phyloP scores from a whole-genome alignment of 1,139 yeast genomes.

The Spencermartinsiella ligniputridi region DNA sequence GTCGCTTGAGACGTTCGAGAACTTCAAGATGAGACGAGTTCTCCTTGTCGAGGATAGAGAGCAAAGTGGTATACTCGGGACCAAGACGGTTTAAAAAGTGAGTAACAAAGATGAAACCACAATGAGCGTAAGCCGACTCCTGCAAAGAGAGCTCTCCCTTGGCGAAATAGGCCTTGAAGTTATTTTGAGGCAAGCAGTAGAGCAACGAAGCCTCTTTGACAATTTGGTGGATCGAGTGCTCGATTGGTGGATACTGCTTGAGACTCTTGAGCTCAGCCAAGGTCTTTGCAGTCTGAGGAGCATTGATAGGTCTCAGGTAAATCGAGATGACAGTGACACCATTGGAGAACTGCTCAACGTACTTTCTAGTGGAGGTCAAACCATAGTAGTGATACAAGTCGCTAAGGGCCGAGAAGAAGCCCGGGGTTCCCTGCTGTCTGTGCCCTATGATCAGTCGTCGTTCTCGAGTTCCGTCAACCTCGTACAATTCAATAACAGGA shows the following conservation, averaged over 20 bases:
- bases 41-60: constrained; percentile 58
- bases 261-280: constrained; percentile 32
- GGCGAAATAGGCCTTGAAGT: constrained; percentile 71
- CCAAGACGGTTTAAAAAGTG: constrained; percentile 95
- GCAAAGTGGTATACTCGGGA: constrained; percentile 74
- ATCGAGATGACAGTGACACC: constrained; percentile 84
- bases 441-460: constrained; percentile 86
- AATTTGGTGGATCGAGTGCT: constrained; percentile 81
- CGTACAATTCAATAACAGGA: constrained; percentile 86
- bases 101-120: constrained; percentile 86
- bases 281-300: constrained; percentile 36
- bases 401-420: constrained; percentile 83
- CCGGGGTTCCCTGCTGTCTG: constrained; percentile 77
- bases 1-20: constrained; percentile 73
- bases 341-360: constrained; percentile 89
- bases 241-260: constrained; percentile 45
- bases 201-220: constrained; percentile 91
- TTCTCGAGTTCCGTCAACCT: constrained; percentile 72
- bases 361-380: constrained; percentile 79
- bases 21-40: constrained; percentile 65
- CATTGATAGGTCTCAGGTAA: constrained; percentile 61
- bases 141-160: constrained; percentile 81
- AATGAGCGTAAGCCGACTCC: constrained; percentile 91
- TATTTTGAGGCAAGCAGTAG: constrained; percentile 85
- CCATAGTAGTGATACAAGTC: constrained; percentile 89